Evolutionary conservation across 2,329 filamentous ascomycete genomes (phyloP).

Genomic region (Mycosphaerelloides madeirae): DNA sequence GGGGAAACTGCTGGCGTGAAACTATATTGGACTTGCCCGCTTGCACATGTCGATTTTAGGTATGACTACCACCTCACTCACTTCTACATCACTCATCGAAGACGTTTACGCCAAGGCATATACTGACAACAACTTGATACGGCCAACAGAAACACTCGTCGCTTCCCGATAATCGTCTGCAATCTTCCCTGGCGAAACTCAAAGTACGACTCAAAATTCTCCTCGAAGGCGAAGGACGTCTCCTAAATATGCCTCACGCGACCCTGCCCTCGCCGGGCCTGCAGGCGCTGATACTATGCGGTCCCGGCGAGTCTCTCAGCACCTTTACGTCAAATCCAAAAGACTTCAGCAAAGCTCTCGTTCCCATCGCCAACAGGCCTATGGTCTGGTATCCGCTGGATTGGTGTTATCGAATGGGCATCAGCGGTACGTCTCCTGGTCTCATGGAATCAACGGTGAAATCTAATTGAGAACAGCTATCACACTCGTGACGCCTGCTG

Average conservation of each 20-base stretch:
- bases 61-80: no score
- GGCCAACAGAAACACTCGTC: no score
- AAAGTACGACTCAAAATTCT: no score
- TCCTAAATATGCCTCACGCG: slow-evolving; percentile 65
- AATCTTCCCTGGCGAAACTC: no score
- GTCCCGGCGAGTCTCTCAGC: slow-evolving; percentile 73
- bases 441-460: neutral
- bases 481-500: slow-evolving; percentile 54
- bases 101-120: no score
- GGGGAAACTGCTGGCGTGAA: no score
- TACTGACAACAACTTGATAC: no score
- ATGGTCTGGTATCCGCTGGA: slow-evolving; percentile 90
- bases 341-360: slow-evolving; percentile 74
- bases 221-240: no score
- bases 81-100: no score
- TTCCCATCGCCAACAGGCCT: slow-evolving; percentile 77
- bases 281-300: slow-evolving; percentile 77
- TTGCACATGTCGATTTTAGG: no score
- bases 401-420: slow-evolving; percentile 76
- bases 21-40: no score
- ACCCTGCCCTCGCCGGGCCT: slow-evolving; percentile 70
- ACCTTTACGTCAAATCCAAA: slow-evolving; percentile 77
- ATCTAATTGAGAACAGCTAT: slow-evolving; percentile 35
- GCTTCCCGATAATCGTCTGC: no score
- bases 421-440: slow-evolving; percentile 53